These are phyloP conservation scores for Tylopilus balloui DNA, from an alignment of 768 basidiomycete genomes.

Conservation along the genomic window DNA sequence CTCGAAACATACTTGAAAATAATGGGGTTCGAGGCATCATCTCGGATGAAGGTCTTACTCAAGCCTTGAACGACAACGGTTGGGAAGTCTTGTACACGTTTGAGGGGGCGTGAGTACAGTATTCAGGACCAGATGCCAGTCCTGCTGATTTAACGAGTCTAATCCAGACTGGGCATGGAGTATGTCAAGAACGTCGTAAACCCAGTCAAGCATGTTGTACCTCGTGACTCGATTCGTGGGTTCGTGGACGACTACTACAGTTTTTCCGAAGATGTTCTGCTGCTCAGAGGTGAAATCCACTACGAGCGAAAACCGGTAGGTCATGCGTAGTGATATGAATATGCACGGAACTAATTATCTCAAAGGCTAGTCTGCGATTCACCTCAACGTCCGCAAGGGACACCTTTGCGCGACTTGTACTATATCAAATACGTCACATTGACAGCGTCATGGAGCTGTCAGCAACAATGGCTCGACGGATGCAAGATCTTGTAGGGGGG, in stretches of 20 bases:
- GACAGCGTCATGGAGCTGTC: conserved; percentile 30
- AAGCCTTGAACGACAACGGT: conserved; percentile 31
- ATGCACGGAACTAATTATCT: conserved; percentile 5
- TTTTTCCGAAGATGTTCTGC: conserved; percentile 34
- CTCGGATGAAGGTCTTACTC: conserved; percentile 29
- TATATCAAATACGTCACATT: conserved; percentile 29
- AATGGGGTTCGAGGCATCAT: conserved; percentile 13
- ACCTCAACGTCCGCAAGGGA: conserved; percentile 30
- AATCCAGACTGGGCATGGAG: conserved; percentile 39
- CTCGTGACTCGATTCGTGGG: conserved; percentile 35
- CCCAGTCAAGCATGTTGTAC: conserved; percentile 36
- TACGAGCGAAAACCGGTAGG: conserved; percentile 38
- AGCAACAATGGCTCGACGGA: conserved; percentile 29
- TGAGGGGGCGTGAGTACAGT: conserved; percentile 35
- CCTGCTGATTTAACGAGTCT: conserved; percentile 7
- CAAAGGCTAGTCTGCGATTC: conserved; percentile 33
- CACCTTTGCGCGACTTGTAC: conserved; percentile 30
- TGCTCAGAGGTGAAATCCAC: conserved; percentile 40
- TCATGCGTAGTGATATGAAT: neutral
- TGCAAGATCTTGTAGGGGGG: conserved; percentile 28
- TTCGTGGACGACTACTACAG: conserved; percentile 37
- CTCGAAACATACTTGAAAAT: conserved; percentile 17
- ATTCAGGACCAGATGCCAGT: neutral
- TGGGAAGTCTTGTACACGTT: conserved; percentile 37
- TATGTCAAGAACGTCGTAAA: conserved; percentile 39